Evolutionary conservation across 2,329 filamentous ascomycete species (phyloP), one percentile per base, ranked within the genome.

Genomic region (Alternaria arborescens): DNA sequence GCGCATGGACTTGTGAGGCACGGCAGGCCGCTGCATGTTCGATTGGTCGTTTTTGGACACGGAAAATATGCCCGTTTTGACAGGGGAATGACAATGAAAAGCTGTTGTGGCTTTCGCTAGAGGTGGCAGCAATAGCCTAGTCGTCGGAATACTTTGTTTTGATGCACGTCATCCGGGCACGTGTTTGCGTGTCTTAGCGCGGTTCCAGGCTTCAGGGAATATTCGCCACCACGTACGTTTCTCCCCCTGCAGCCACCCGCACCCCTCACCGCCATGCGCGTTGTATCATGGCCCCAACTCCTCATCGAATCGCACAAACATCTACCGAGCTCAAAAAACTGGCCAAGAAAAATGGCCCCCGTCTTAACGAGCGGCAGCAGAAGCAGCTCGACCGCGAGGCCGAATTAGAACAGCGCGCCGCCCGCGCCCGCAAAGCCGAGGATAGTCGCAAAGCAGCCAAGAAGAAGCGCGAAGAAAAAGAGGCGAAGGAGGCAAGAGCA

Each of bases 381-480:
- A 72, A 70, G 24, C 72, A 71, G 50, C 70, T 79, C 4, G 67
- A 79, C 47, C 75, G 75, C 52, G 71, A 52, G 4, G 46, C 60
- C 41, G 72, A 76, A 34, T 64, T 77, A 41, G 75, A 79, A 20
- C 58, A 72, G 48, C 76, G 77, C 55, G 78, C 77, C 16, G 58
- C 67, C 42, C 66, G 64, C 30, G 41, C 74, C n/a, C 75, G 73
- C 42, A 77, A 78, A 46, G 68, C 69, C 30, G 77, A 79, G 48
- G 64, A 72, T 22, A 63, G 71, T 14, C 69, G 70, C 42, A 73
- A 70, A 53, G 57, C 60, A 8, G 69, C 70, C 7, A 75, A 72
- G 58, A 72, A 72, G 65, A 77, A 69, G 60, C 71, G 73, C 18
- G 68, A 72, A 36, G 72, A 75, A 55, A 70, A 62, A 48, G 76